Percentiles rank a stretch among this genome's conserved stretches.
phyloP scores from a whole-genome alignment of 305 asterid genomes.

The Fraxinus velutina region DNA sequence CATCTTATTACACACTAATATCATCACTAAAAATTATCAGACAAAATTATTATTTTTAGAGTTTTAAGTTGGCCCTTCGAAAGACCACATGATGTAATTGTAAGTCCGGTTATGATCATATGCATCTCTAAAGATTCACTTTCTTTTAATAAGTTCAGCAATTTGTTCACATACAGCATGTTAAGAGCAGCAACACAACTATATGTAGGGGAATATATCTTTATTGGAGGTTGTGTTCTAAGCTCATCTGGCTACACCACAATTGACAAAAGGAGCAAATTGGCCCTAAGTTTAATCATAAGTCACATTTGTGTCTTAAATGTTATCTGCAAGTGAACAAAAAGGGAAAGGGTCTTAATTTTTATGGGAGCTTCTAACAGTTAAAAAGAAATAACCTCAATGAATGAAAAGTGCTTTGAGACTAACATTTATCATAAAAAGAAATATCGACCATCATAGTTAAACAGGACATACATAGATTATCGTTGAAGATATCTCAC shows the following conservation, averaged over 20 bases:
- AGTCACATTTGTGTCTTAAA: background rate
- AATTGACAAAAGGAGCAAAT: background rate
- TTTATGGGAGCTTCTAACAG: background rate
- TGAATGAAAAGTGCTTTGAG: background rate
- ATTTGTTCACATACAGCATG: background rate
- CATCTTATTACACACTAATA: background rate
- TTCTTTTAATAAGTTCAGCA: background rate
- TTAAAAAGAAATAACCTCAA: background rate
- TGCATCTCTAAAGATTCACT: conserved; percentile 15
- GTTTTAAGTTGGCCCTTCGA: background rate
- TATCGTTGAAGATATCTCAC: conserved; percentile 33
- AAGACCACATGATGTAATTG: conserved; percentile 1
- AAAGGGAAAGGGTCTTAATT: background rate
- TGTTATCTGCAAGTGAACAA: conserved; percentile 15
- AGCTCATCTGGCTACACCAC: background rate
- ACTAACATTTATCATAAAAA: background rate
- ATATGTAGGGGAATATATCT: background rate
- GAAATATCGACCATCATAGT: background rate
- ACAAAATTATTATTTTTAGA: background rate
- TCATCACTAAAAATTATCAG: background rate
- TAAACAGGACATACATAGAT: background rate
- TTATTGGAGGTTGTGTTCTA: background rate
- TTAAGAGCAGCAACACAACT: background rate
- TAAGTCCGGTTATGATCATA: background rate
- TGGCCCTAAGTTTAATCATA: background rate